Evolutionary conservation across 169 alveolate genomes (phyloP).

Genomic region (Eimeria tenella): DNA sequence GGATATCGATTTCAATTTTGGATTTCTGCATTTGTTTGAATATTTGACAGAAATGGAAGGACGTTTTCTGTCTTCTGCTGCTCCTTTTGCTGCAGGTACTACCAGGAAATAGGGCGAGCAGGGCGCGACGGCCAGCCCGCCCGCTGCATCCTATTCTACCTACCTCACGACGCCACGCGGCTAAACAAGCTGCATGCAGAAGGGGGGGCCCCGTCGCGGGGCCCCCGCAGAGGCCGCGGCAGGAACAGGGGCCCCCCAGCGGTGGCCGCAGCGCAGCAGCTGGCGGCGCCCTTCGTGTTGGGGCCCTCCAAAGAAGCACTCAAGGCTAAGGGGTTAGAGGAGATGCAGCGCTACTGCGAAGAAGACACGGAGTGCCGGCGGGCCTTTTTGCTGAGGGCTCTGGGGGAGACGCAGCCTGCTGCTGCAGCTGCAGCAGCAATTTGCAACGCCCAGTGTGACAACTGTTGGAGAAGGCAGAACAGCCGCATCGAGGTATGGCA

Average conservation of each 20-base stretch:
- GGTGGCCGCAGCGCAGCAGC: neutral
- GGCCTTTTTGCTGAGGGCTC: conserved; percentile 47
- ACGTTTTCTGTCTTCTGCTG: neutral
- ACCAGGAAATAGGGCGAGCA: conserved; percentile 99
- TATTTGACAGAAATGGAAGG: neutral
- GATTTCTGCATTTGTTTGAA: neutral
- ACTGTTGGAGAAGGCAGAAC: conserved; percentile 25
- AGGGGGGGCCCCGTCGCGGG: neutral
- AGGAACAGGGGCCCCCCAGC: neutral
- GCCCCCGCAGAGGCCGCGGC: neutral
- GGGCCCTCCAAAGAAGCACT: neutral
- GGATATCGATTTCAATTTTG: too few relatives aligned
- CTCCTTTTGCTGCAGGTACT: conserved; percentile 82
- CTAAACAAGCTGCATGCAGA: conserved; percentile 41
- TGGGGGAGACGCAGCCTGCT: conserved; percentile 37
- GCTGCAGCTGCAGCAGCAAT: neutral
- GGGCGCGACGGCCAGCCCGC: conserved; percentile 96
- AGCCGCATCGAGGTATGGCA: conserved; percentile 15
- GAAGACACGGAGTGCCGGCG: conserved; percentile 58
- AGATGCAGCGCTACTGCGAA: conserved; percentile 74
- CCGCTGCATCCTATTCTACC: conserved; percentile 74
- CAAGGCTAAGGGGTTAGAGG: conserved; percentile 16
- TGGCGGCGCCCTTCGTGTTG: neutral
- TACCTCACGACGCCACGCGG: conserved; percentile 53
- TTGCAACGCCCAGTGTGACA: conserved; percentile 16